Base-by-base conservation (phyloP, 345 rosid species). In the rapeseed (Brassica napus) region DNA sequence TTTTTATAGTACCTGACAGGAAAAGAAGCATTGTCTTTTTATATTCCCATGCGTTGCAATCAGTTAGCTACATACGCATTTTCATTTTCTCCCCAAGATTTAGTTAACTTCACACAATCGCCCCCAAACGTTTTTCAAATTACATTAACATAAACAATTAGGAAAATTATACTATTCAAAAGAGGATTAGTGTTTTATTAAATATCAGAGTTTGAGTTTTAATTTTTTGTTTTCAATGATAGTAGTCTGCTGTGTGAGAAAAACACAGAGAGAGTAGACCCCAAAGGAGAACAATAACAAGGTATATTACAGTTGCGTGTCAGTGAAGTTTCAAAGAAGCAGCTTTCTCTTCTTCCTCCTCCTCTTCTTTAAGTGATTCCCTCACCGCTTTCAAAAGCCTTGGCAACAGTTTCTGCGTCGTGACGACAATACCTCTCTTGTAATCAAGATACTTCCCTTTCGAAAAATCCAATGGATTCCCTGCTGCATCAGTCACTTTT, bases 341-440 rank as follows among this genome's bases (percentile, higher is more conserved):
- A 16, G 62, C 55, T 58, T 75, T 75, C 47, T 31, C 64, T 71
- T 80, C 83, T 74, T 69, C 83, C 26, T 73, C 79, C 52, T 79
- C 78, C 69, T 79, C 82, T 65, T 80, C 83, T 80, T 65, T 65
- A 65, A 91, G 23, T 18, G 96, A 89, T 76, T 93, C 94, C 76
- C 75, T 84, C 15, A 95, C 98, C 8, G 96, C 99, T 81, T 83
- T 89, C 77, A 90, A 62, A 37, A 93, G 87, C 60, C 75, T 81
- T 12, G 99, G 96, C 91, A 93, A 86, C 83, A 95, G 74, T 76
- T 89, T 91, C 79, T 74, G 90, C 67, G 91, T 95, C 65, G 96
- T 89, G 12, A 84, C 98, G 6, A 93, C 85, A 35, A 93, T 95
- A 60, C 99, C 98, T 0, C 88, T 78, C 57, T 90, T 87, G 44